Evolutionary conservation across 1,284 basidiomycete genomes (phyloP), one percentile per base, ranked within the genome.

Genomic region (Bondarzewia mesenterica): DNA sequence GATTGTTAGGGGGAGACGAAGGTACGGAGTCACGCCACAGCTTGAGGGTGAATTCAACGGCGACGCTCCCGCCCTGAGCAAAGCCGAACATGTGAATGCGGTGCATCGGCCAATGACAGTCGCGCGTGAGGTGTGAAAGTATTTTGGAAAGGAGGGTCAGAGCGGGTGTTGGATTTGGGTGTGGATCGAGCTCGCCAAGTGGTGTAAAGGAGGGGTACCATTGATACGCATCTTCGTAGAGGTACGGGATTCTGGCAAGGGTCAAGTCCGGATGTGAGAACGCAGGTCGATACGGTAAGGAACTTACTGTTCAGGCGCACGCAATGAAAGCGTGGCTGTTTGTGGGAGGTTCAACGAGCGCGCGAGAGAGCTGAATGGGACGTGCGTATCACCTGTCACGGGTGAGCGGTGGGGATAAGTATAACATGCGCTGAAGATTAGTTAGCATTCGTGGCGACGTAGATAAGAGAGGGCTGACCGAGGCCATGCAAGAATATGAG

Each of bases 51-150:
- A 82, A 70, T 63, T 96, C 91, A 1, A 78, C 75, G 2, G 80
- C 88, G 29, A 91, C 78, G 23, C 75, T 89, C 0, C 90, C 93
- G 0, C 93, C 93, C 63, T 96, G 93, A 0, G 78, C 90, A 58
- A 92, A 96, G 4, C 93, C 93, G 56, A 95, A 91, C 12, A 94
- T 59, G 62, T 96, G 92, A 18, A 96, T 84, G 16, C 76, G 70
- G 5, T 75, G 55, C 0, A 73, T 57, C 0, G 76, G 67, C 93
- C 93, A 95, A 1, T 68, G 59, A 54, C 85, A 86, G 32, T 74
- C 71, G 2, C 63, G 54, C 5, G 69, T 70, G 43, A 95, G 75
- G 55, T 86, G 73, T 7, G 68, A 60, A 47, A 91, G 55, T 20
- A 86, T 67, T 8, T 63, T 67, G 2, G 65, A 60, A 20, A 94